Percentiles rank a stretch among this genome's conserved stretches.
These are phyloP conservation scores for Coprinopsis marcescibilis DNA, from an alignment of 768 basidiomycete species.

Conservation along the genomic window DNA sequence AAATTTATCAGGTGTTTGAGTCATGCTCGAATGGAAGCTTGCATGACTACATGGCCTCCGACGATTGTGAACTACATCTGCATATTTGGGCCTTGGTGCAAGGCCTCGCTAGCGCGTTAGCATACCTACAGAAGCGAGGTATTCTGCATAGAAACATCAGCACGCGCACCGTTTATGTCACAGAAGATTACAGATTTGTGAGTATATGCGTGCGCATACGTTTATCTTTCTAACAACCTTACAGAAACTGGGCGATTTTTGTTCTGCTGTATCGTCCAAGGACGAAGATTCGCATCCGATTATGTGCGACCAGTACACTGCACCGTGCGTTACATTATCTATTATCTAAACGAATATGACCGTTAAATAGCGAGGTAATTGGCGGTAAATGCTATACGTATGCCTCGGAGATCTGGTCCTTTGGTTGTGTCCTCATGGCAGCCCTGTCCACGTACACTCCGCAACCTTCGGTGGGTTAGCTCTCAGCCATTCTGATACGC, in stretches of 20 bases:
- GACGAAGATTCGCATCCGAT: conserved; percentile 14
- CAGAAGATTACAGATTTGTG: conserved; percentile 34
- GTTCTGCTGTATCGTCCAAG: conserved; percentile 25
- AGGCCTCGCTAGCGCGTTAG: conserved; percentile 35
- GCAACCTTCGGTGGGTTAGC: too few relatives aligned
- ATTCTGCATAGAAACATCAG: conserved; percentile 41
- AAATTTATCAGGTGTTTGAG: conserved; percentile 37
- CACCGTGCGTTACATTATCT: conserved; percentile 31
- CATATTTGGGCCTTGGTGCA: conserved; percentile 34
- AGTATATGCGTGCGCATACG: conserved; percentile 12
- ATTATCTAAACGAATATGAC: background rate
- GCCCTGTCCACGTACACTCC: conserved; percentile 19
- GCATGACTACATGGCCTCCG: conserved; percentile 22
- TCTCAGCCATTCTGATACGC: too few relatives aligned
- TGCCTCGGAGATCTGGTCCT: conserved; percentile 41
- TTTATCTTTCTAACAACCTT: background rate
- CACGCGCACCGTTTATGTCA: conserved; percentile 33
- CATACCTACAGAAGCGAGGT: conserved; percentile 35
- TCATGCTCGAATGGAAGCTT: conserved; percentile 38
- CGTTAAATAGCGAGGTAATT: conserved; percentile 32
- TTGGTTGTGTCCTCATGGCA: conserved; percentile 35
- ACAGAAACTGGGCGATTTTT: conserved; percentile 44
- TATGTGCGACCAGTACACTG: conserved; percentile 19
- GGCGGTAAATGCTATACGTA: conserved; percentile 26
- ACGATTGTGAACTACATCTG: too few relatives aligned